phyloP scores from a whole-genome alignment of 768 basidiomycete genomes.

The Dictyophora rubrovolvata region DNA sequence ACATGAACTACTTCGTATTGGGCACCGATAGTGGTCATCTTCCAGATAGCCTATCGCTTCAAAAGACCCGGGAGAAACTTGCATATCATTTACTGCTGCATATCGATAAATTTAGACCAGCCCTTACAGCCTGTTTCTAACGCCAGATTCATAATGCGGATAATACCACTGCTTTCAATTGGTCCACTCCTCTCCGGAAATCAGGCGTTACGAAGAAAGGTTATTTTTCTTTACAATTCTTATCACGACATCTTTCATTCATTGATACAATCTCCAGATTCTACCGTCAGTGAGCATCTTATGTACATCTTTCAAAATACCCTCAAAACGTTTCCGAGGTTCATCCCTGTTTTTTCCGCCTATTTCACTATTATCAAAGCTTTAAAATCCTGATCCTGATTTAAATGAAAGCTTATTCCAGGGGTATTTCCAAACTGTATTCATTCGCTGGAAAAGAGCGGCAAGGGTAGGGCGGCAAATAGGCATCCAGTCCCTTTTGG shows the following conservation, averaged over 20 bases:
- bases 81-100: neutral
- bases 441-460: neutral
- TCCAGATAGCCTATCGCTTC: neutral
- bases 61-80: neutral
- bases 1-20: too few relatives aligned
- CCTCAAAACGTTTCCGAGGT: neutral
- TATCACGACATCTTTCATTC: too few relatives aligned
- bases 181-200: neutral
- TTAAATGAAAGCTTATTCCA: too few relatives aligned
- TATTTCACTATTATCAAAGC: neutral
- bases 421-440: too few relatives aligned
- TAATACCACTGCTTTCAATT: neutral
- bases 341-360: neutral
- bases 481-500: neutral
- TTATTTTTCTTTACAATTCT: neutral
- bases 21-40: neutral
- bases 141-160: neutral
- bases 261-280: too few relatives aligned
- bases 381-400: neutral
- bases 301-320: neutral
- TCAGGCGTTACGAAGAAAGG: neutral
- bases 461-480: neutral
- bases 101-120: neutral
- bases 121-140: neutral
- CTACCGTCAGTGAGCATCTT: too few relatives aligned